Evolutionary conservation across 305 asterid species (phyloP), one percentile per base, ranked within the genome.

Genomic region (Caryopteris hybrid): DNA sequence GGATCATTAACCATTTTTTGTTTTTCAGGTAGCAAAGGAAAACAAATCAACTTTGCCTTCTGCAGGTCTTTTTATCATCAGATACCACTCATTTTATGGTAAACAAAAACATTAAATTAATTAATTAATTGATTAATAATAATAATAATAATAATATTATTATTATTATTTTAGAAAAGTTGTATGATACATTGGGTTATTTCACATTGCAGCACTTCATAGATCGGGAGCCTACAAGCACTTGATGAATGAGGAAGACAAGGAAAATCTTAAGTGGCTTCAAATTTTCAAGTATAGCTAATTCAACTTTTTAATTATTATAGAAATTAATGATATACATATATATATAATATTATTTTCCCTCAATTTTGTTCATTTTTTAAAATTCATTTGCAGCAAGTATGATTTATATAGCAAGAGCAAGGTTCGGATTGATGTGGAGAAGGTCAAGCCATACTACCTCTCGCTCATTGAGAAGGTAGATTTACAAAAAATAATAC

Each of bases 321-420:
- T 38, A 11, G 5, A 56, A 65, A 47, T 42, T 13, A n/a, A 14
- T 17, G 34, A 10, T n/a, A n/a, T 33, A 34, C 45, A 13, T 59
- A 59, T 58, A 4, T 11, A 12, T n/a, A n/a, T n/a, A n/a, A n/a
- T n/a, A n/a, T 6, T n/a, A 3, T 17, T 25, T 53, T 4, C 3
- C 3, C 10, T 13, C 10, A 2, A 8, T 39, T 13, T 9, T 3
- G 3, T 23, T 48, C 9, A 13, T 21, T 23, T 2, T 6, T 23
- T 16, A 5, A 8, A 12, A 4, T 31, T 25, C 1, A 0, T 63
- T 3, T 73, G 79, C 89, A 90, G 95, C 80, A 90, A 87, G 39
- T 90, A 87, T 74, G 96, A 90, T 70, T 68, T 87, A 1, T 87
- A 87, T 77, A 90, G 93, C 84, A 90, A 87, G 81, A 87, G 91